These are phyloP conservation scores for Cryptococcus hybrid DNA, from an alignment of 1,284 basidiomycete species.

Conservation along the genomic window DNA sequence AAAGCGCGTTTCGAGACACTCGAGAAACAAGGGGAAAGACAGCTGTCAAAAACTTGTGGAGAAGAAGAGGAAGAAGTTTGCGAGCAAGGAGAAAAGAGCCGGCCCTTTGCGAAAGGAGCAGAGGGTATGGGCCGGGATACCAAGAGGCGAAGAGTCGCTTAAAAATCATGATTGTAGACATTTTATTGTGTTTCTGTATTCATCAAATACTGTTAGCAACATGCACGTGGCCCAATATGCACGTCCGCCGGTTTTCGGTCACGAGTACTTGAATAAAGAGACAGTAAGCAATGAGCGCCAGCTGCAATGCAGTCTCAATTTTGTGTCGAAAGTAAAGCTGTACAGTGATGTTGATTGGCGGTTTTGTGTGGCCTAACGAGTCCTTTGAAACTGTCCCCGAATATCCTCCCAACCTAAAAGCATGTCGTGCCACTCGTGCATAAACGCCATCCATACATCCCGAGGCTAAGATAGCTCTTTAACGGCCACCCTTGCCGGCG, in stretches of 20 bases:
- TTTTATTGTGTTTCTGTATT: no score
- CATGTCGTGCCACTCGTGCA: background rate
- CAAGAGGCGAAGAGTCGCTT: conserved; percentile 4
- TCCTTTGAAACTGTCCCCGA: no score
- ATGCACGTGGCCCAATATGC: no score
- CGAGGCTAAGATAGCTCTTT: conserved; percentile 14
- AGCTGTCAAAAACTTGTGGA: conserved; percentile 82
- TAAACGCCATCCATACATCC: conserved; percentile 1
- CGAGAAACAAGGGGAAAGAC: conserved; percentile 65
- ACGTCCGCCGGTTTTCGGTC: no score
- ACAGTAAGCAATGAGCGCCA: no score
- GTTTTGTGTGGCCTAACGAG: background rate
- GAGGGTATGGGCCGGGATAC: conserved; percentile 14
- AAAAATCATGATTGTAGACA: background rate
- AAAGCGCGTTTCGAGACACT: conserved; percentile 75
- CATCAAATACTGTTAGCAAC: no score
- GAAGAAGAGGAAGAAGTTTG: conserved; percentile 81
- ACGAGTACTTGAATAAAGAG: no score
- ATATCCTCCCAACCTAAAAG: background rate
- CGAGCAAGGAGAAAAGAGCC: conserved; percentile 84
- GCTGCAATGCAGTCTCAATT: background rate
- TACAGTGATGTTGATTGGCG: no score
- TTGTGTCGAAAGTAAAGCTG: no score
- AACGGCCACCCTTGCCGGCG: conserved; percentile 50
- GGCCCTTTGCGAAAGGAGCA: conserved; percentile 59